phyloP scores from a whole-genome alignment of 352 stramenopile genomes.

The Thraustochytrium striatum region DNA sequence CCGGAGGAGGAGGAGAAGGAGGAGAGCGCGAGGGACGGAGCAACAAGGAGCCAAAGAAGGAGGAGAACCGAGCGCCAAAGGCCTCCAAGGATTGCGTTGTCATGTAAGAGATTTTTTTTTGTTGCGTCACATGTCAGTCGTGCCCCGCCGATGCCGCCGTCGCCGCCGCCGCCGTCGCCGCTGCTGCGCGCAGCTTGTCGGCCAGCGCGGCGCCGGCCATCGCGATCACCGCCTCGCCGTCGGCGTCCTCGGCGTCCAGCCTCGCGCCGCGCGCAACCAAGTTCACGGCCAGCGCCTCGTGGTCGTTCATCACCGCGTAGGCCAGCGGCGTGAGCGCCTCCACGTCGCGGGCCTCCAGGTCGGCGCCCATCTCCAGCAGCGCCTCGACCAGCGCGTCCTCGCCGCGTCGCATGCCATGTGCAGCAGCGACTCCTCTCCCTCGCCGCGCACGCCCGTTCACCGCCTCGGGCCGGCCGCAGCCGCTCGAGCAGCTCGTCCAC shows the following conservation, averaged over 20 bases:
- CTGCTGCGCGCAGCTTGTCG: neutral
- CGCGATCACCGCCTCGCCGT: neutral
- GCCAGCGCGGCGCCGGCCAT: neutral
- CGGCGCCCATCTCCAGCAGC: slow-evolving; percentile 16
- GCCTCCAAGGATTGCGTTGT: no score
- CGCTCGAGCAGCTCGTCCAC: slow-evolving; percentile 7
- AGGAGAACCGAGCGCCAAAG: no score
- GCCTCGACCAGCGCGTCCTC: neutral
- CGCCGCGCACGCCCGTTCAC: slow-evolving; percentile 1
- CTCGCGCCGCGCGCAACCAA: slow-evolving; percentile 1
- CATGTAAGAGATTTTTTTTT: no score
- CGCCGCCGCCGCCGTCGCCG: no score
- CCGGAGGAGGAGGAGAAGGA: no score
- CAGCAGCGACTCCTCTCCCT: slow-evolving; percentile 4
- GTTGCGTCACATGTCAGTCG: no score
- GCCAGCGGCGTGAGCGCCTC: slow-evolving; percentile 46
- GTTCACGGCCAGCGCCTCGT: slow-evolving; percentile 1
- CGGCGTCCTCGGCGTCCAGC: neutral
- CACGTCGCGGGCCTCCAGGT: slow-evolving; percentile 39
- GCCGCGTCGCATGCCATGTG: slow-evolving; percentile 49
- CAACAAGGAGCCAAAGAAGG: no score
- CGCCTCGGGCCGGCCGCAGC: neutral
- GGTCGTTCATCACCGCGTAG: slow-evolving; percentile 47
- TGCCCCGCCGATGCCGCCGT: no score
- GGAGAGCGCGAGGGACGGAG: no score